These are phyloP conservation scores for Symbiodinium natans DNA, from an alignment of 73 alveolate genomes.

Conservation along the genomic window DNA sequence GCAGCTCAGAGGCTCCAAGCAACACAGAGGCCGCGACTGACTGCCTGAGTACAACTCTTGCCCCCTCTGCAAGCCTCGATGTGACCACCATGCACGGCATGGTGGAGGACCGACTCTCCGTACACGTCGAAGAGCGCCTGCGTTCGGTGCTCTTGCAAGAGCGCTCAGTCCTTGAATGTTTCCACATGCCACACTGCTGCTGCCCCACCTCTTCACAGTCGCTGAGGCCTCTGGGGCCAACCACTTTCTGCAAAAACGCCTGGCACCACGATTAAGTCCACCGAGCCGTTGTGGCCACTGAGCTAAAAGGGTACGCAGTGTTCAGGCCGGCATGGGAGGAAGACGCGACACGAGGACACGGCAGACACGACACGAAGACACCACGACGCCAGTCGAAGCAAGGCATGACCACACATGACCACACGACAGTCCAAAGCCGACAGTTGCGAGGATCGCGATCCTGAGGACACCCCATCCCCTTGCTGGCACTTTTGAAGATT, in stretches of 20 bases:
- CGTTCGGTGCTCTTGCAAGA: background rate
- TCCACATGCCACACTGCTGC: background rate
- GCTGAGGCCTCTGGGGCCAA: constrained; percentile 33
- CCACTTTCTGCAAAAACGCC: constrained; percentile 10
- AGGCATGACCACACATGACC: no score
- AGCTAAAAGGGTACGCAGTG: no score
- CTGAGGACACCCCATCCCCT: no score
- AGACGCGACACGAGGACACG: background rate
- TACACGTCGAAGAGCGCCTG: constrained; percentile 36
- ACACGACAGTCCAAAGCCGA: no score
- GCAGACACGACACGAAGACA: background rate
- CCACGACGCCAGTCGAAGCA: no score
- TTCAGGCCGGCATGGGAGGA: no score
- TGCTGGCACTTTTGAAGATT: no score
- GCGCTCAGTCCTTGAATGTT: background rate
- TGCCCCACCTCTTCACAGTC: constrained; percentile 21
- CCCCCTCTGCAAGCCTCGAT: background rate
- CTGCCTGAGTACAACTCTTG: background rate
- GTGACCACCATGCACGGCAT: constrained; percentile 53
- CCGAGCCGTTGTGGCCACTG: no score
- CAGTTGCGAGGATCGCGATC: no score
- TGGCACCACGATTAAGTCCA: background rate
- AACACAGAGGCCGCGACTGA: background rate
- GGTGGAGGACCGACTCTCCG: constrained; percentile 79
- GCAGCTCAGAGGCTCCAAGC: constrained; percentile 2